Conservation (phyloP, 1,284 basidiomycete species). For the Singerocomus inundabilis region DNA sequence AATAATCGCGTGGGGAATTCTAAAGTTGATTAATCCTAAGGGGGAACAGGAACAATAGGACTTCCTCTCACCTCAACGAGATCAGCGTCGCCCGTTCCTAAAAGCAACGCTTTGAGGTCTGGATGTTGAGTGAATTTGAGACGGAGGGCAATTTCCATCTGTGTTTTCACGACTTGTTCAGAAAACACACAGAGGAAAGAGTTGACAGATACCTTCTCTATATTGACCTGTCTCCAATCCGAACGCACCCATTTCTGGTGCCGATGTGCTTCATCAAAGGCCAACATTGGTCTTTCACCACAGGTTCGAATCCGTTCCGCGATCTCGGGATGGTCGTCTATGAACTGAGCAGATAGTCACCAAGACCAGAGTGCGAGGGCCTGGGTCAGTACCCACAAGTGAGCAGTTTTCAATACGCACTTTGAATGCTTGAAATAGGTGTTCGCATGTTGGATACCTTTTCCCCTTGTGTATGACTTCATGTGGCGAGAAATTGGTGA, state of each 20-base stretch:
- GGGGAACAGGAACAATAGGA: not conserved
- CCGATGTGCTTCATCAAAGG: constrained; percentile 67
- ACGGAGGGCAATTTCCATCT: constrained; percentile 62
- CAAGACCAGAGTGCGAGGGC: not conserved
- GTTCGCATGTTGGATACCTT: constrained; percentile 65
- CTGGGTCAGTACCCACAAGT: not conserved
- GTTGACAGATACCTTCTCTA: constrained; percentile 45
- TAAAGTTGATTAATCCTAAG: constrained; percentile 21
- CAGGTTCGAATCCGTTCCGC: constrained; percentile 65
- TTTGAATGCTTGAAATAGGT: constrained; percentile 68
- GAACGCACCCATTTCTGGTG: constrained; percentile 54
- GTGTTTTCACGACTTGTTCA: constrained; percentile 4
- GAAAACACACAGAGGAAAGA: not conserved
- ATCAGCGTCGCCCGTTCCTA: constrained; percentile 58
- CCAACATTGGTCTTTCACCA: constrained; percentile 55
- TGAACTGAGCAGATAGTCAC: constrained; percentile 42
- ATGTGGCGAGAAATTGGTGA: constrained; percentile 68
- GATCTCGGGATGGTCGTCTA: constrained; percentile 51
- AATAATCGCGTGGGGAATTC: constrained; percentile 66
- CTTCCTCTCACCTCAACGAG: constrained; percentile 52
- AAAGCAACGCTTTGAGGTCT: constrained; percentile 50
- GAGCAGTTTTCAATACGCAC: constrained; percentile 32
- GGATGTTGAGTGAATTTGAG: constrained; percentile 65
- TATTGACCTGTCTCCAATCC: constrained; percentile 64
- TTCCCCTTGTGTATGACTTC: constrained; percentile 54